Evolutionary conservation across 257 asterid species (phyloP).

Genomic region (Solanum corneliomulleri): DNA sequence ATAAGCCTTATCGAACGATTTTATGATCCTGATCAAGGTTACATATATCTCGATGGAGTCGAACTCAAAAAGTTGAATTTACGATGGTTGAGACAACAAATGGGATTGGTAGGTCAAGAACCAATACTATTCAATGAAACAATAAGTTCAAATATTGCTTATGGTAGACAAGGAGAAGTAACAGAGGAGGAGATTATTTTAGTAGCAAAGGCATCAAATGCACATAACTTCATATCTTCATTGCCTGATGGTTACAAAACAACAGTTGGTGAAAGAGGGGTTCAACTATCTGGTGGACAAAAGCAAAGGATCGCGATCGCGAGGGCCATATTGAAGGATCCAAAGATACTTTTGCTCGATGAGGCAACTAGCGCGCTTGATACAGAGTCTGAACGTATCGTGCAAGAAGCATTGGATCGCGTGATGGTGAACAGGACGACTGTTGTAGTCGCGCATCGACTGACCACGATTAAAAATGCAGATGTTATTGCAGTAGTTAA

Average conservation of each 20-base stretch:
- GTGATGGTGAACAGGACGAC: slow-evolving; percentile 24
- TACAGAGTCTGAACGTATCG: slow-evolving; percentile 33
- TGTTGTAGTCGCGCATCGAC: slow-evolving; percentile 20
- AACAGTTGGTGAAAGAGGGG: slow-evolving; percentile 36
- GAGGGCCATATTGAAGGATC: slow-evolving; percentile 31
- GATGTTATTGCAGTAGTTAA: slow-evolving; percentile 21
- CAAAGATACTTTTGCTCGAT: slow-evolving; percentile 31
- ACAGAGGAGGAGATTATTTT: slow-evolving; percentile 6
- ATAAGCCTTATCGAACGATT: slow-evolving; percentile 14
- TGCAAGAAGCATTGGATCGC: slow-evolving; percentile 31
- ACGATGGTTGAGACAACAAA: slow-evolving; percentile 16
- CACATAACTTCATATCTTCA: slow-evolving; percentile 13
- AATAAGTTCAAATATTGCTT: slow-evolving; percentile 7
- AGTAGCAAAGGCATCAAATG: slow-evolving; percentile 11
- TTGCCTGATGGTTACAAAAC: slow-evolving; percentile 30
- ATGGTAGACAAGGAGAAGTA: slow-evolving; percentile 6
- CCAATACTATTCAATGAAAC: slow-evolving; percentile 13
- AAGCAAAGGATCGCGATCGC: slow-evolving; percentile 45
- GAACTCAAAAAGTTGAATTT: slow-evolving; percentile 5
- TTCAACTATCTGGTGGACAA: slow-evolving; percentile 42
- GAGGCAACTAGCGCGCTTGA: slow-evolving; percentile 52
- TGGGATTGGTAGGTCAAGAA: slow-evolving; percentile 16
- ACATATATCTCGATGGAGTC: slow-evolving; percentile 7
- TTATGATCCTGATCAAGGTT: slow-evolving; percentile 6
- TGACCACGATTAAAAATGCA: slow-evolving; percentile 19